Percentiles rank a stretch among this genome's conserved stretches.
These are phyloP conservation scores for Oryza officinalis DNA, from an alignment of 176 grass and related monocot genomes.

Conservation along the genomic window DNA sequence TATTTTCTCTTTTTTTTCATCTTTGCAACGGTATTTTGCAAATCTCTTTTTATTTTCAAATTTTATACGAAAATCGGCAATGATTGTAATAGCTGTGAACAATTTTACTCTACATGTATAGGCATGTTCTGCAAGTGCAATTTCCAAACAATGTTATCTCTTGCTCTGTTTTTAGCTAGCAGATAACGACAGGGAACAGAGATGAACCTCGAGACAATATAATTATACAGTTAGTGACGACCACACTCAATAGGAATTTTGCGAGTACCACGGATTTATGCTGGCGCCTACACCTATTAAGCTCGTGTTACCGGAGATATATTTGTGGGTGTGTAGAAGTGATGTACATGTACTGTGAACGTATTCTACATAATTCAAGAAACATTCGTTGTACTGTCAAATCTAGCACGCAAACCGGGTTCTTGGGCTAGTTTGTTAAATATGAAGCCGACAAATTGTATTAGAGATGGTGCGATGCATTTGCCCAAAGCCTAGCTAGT, in stretches of 20 bases:
- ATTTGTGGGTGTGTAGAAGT: neutral
- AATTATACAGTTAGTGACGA: neutral
- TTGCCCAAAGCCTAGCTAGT: neutral
- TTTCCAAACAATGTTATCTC: neutral
- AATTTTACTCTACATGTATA: neutral
- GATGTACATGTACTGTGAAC: neutral
- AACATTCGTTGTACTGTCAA: neutral
- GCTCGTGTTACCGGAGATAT: neutral
- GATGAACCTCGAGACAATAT: neutral
- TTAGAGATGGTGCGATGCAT: neutral
- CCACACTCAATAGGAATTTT: neutral
- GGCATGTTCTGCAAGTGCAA: conserved; percentile 1
- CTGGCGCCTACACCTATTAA: neutral
- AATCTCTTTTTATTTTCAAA: too few species aligned
- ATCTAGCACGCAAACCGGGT: neutral
- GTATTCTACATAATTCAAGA: neutral
- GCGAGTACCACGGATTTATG: neutral
- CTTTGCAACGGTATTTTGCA: too few species aligned
- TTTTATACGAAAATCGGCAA: too few species aligned
- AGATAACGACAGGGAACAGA: neutral
- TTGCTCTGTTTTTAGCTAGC: neutral
- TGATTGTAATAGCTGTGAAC: neutral
- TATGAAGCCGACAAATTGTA: neutral
- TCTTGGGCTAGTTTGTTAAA: neutral
- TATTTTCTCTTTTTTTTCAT: too few species aligned